phyloP scores from a whole-genome alignment of 225 moss, liverwort and hornwort species.

The Neckera pumila region DNA sequence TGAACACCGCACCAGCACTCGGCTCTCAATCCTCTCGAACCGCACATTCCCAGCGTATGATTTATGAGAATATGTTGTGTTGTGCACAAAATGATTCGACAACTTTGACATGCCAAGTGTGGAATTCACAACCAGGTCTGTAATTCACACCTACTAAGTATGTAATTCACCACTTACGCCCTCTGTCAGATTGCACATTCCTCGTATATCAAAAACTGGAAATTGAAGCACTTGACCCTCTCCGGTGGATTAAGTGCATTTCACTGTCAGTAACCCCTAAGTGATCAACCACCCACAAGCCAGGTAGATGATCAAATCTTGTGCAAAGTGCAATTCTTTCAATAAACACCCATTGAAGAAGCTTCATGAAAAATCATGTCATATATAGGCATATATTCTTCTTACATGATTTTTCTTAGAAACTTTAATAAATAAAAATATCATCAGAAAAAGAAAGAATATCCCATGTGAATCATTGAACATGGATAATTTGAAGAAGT shows the following conservation, averaged over 20 bases:
- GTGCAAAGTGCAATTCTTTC: background rate
- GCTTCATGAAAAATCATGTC: background rate
- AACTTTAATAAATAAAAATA: background rate
- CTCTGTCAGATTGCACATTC: background rate
- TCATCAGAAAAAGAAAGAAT: background rate
- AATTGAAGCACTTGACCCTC: background rate
- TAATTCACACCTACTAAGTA: background rate
- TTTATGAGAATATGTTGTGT: too few species aligned
- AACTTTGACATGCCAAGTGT: background rate
- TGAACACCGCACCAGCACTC: background rate
- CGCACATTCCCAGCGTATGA: background rate
- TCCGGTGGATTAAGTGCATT: background rate
- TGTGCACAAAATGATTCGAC: background rate
- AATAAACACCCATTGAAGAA: background rate
- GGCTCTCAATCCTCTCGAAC: background rate
- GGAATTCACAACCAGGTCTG: background rate
- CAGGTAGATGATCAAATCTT: background rate
- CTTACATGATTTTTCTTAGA: too few species aligned
- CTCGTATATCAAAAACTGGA: too few species aligned
- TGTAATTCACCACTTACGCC: too few species aligned
- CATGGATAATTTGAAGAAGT: background rate
- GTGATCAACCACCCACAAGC: background rate
- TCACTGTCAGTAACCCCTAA: background rate
- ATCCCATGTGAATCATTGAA: background rate
- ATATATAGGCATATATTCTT: too few species aligned